Percentiles rank a stretch among this genome's conserved stretches.
Conservation (phyloP, 2,329 filamentous ascomycete genomes). For the Pseudogymnoascus destructans region DNA sequence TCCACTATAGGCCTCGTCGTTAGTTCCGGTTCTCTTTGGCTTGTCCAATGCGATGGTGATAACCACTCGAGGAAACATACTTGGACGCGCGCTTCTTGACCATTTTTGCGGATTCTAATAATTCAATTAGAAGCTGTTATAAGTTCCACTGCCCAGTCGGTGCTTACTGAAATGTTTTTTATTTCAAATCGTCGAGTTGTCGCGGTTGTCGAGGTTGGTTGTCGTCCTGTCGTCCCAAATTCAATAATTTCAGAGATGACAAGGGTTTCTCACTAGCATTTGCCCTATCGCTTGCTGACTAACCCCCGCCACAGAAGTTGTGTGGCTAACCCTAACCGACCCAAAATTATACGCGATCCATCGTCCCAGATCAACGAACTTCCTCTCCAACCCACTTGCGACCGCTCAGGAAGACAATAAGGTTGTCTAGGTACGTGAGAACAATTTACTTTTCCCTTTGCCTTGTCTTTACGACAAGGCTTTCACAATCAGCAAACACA, state of each 20-base stretch:
- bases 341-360: not conserved
- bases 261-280: too few relatives aligned
- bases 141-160: not conserved
- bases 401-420: constrained; percentile 26
- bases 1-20: constrained; percentile 45
- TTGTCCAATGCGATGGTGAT: constrained; percentile 1
- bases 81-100: constrained; percentile 62
- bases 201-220: constrained; percentile 10
- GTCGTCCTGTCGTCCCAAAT: not conserved
- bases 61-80: constrained; percentile 29
- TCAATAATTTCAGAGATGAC: constrained; percentile 5
- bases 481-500: not conserved
- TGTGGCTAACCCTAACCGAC: constrained; percentile 3
- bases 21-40: constrained; percentile 8
- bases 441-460: not conserved
- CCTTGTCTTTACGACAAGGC: not conserved
- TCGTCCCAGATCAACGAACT: not conserved
- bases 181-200: constrained; percentile 11
- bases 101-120: constrained; percentile 47
- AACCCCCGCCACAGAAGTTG: not conserved
- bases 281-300: constrained; percentile 8
- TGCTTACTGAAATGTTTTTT: constrained; percentile 10
- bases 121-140: constrained; percentile 1
- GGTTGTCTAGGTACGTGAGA: constrained; percentile 24
- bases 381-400: constrained; percentile 12